Evolutionary conservation across 495 filamentous ascomycete species (phyloP), one percentile per base, ranked within the genome.

Genomic region (Rusavskia elegans): DNA sequence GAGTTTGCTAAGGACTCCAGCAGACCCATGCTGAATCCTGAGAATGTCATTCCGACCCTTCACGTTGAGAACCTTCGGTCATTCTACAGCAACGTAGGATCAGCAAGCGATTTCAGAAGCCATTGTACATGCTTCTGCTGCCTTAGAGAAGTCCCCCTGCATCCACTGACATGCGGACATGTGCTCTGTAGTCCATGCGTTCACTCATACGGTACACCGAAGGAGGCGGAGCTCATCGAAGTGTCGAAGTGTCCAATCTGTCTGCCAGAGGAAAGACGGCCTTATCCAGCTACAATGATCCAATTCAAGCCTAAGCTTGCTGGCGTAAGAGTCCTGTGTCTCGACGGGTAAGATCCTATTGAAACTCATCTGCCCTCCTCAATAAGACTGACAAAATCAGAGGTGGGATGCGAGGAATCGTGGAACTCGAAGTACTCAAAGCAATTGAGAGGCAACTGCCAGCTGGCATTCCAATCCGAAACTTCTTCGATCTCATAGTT

Each of bases 401-500:
- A 14, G 71, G 71, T 11, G 70, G 71, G 0, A 63, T 74, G 21
- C 61, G 71, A 19, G 68, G 66, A 0, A 65, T 74, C 29, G 59
- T 72, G 3, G 65, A 73, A 44, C 61, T 75, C 14, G 63, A 63
- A 30, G 56, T 73, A 19, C 57, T 75, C 0, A 53, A 55, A 17
- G 49, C 51, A 14, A 61, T 74, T 16, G 62, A 71, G 51, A 48
- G 50, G 16, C 50, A 53, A 1, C 52, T 67, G 6, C 58, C 56
- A 8, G 53, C 48, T 1, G 35, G 32, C 0, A 55, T 71, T 5
- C 60, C 61, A 1, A 63, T 73, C 5, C 60, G 65, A 48, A 51
- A 55, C 3, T 70, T 75, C 44, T 75, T 72, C 45, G 71, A 75
- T 53, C 53, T 75, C 0, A 68, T 75, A 2, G 57, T 73, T 10